Base-by-base conservation (phyloP, 768 basidiomycete species). In the Lentinula detonsa region DNA sequence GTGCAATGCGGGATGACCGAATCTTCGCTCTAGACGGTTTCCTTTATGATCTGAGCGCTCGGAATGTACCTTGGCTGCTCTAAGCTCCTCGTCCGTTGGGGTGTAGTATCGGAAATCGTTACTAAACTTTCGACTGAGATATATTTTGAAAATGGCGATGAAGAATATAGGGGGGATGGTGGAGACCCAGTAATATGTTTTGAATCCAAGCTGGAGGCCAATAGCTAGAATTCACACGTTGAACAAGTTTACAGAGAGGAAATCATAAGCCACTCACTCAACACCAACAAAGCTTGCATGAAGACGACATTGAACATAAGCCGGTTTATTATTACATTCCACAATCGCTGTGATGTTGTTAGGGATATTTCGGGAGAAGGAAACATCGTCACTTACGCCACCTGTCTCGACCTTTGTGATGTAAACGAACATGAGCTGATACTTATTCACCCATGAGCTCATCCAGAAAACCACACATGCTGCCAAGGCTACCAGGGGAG, bases 361-460 rank as follows among this genome's bases (percentile, higher is more conserved):
- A 61, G 57, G 11, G 35, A 13, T 57, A 50, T 11, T 57, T n/a
- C 11, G 48, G 5, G 13, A 1, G 50, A 15, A 61, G 45, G 1
- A 42, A 55, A 54, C 34, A 33, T 58, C 13, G 28, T 59, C 56
- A 83, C 90, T 65, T 72, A 93, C 91, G 35, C 97, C 97, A 61
- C 96, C 97, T 56, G 88, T 92, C 74, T 99, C 97, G 13, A 94
- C 90, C 63, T 86, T 87, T 5, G 94, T 86, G 52, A 93, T 76
- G 70, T 83, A 95, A 61, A 96, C 93, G 72, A 96, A 98, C 87
- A 98, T 94, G 54, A 98, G 78, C 76, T 95, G 91, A 69, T 98
- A 98, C 75, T 98, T 99, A 80, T 95, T 93, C 21, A 93, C 90
- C 80, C 86, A 86, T 5, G 88, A 90, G 63, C 85, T 85, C 68